Evolutionary conservation across 2,329 filamentous ascomycete species (phyloP).

Genomic region (Talaromyces sp.): DNA sequence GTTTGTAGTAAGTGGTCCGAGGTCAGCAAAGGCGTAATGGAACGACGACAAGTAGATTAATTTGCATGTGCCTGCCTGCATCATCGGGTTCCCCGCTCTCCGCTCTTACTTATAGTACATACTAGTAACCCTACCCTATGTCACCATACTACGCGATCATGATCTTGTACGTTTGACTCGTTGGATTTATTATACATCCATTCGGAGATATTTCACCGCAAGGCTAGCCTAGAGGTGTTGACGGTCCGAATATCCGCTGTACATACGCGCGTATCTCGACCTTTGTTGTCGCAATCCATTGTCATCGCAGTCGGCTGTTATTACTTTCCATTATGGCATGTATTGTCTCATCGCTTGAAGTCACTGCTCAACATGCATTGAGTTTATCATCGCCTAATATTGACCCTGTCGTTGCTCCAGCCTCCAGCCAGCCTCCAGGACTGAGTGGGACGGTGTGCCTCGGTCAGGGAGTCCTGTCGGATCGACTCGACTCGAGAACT

Average conservation of each 20-base stretch:
- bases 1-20: not conserved
- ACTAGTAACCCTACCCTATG: not conserved
- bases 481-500: not conserved
- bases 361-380: not conserved
- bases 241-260: not conserved
- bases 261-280: not conserved
- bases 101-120: not conserved
- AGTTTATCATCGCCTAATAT: not conserved
- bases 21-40: not conserved
- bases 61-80: conserved; percentile 5
- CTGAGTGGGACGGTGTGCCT: not conserved
- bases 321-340: not conserved
- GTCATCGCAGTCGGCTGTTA: not conserved
- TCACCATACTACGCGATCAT: not conserved
- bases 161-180: not conserved
- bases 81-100: not conserved
- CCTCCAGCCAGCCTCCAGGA: not conserved
- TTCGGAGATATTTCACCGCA: not conserved
- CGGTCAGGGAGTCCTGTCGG: not conserved
- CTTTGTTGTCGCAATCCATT: not conserved
- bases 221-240: not conserved
- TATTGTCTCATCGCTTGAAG: not conserved
- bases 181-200: not conserved
- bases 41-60: not conserved
- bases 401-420: not conserved